Conservation (phyloP, 306 rosid genomes). For the Ochetophila trinervis region DNA sequence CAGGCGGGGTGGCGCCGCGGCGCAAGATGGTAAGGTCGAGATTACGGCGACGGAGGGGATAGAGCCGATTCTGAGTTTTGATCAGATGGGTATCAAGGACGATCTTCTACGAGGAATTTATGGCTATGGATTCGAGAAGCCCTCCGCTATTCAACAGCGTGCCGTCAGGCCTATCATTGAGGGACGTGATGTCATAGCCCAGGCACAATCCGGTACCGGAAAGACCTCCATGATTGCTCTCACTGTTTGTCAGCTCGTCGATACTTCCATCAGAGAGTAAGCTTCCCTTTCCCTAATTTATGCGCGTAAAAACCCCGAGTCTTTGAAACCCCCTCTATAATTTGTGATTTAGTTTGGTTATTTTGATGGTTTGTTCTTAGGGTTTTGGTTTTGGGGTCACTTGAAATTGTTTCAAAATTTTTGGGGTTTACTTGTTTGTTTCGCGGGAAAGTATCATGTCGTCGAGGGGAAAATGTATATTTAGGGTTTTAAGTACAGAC, state of each 20-base stretch:
- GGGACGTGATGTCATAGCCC: conserved; percentile 96
- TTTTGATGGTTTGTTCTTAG: not conserved
- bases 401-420: too few relatives aligned
- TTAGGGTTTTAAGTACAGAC: not conserved
- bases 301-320: too few relatives aligned
- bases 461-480: not conserved
- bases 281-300: conserved; percentile 17
- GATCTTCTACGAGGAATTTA: conserved; percentile 88
- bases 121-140: conserved; percentile 90
- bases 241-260: conserved; percentile 86
- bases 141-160: conserved; percentile 95
- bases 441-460: not conserved
- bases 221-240: conserved; percentile 97
- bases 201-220: conserved; percentile 99
- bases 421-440: not conserved
- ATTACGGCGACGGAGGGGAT: conserved; percentile 85
- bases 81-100: conserved; percentile 89
- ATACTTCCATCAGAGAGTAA: conserved; percentile 73
- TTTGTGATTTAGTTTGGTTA: too few relatives aligned
- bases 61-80: conserved; percentile 75
- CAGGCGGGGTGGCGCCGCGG: conserved; percentile 39
- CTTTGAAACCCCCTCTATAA: not conserved
- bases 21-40: conserved; percentile 65
- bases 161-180: conserved; percentile 88
- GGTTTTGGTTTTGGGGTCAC: not conserved